These are phyloP conservation scores for Rhizopus microsporus DNA, from an alignment of 371 early-diverging fungal genomes.

Conservation along the genomic window DNA sequence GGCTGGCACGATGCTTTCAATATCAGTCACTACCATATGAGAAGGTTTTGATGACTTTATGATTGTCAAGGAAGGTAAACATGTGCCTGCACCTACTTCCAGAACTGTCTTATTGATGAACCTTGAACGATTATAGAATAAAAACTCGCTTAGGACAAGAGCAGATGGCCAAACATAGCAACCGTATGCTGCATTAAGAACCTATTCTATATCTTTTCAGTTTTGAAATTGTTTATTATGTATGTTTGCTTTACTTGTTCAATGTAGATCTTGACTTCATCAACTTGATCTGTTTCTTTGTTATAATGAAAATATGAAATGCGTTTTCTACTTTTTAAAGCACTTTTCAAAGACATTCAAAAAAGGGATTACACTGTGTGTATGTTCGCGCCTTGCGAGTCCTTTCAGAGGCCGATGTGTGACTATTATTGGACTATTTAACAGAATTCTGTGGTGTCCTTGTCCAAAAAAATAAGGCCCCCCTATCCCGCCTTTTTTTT, in stretches of 20 bases:
- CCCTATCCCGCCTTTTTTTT: neutral
- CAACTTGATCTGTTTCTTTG: neutral
- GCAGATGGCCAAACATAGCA: conserved; percentile 63
- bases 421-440: no score
- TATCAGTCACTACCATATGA: conserved; percentile 44
- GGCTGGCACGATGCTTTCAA: conserved; percentile 41
- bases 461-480: neutral
- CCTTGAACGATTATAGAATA: conserved; percentile 31
- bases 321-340: conserved; percentile 9
- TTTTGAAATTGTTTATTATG: neutral
- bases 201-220: conserved; percentile 21
- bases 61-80: conserved; percentile 53
- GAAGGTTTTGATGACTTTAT: conserved; percentile 22
- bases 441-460: neutral
- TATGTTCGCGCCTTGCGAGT: no score
- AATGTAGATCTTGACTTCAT: conserved; percentile 2
- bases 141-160: conserved; percentile 51
- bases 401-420: no score
- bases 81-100: conserved; percentile 57
- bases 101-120: conserved; percentile 31
- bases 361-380: neutral
- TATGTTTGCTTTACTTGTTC: neutral
- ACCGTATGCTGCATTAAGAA: conserved; percentile 56
- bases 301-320: conserved; percentile 5
- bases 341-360: neutral